Evolutionary conservation across 2,329 filamentous ascomycete genomes (phyloP), one percentile per base, ranked within the genome.

Genomic region (Colletotrichum sp.): DNA sequence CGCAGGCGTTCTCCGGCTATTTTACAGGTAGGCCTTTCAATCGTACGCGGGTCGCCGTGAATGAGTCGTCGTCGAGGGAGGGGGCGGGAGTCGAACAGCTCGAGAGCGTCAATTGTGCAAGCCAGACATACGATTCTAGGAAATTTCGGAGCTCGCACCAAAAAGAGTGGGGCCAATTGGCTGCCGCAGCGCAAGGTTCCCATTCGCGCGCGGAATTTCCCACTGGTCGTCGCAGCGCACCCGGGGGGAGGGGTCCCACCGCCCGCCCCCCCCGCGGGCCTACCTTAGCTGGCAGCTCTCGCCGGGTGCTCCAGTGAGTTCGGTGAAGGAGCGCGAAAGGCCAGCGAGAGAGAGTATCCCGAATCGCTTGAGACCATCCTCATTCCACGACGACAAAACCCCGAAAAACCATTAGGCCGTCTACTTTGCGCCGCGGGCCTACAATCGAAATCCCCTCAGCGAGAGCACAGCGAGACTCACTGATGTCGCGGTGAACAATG

Each of bases 401-500:
- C 24, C 69, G 18, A 57, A 65, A 28, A 5, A 30, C 18, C 13
- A 18, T 18, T 3, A 9, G 10, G 15, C 36, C 38, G 26, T 28
- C 24, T 26, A 6, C 36, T 26, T 36, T 38, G 38, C 7, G 63
- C 30, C 43, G 43, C n/a, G n/a, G 43, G n/a, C n/a, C n/a, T 52
- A 13, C n/a, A 52, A 52, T 21, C 2, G 12, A 21, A 13, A 21
- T 0, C 6, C 43, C 1, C 43, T 52, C 43, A 24, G 43, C 43
- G 43, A 28, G 24, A 34, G 34, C 58, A 34, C 10, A 16, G n/a
- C 43, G n/a, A 52, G n/a, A 52, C 10, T 52, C 24, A 32, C 71
- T 24, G 28, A 71, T 58, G 69, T 67, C 32, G 69, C 63, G 58
- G 66, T 68, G 71, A 78, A 89, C 80, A 78, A 99, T 99, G 97